phyloP scores from a whole-genome alignment of 2,329 filamentous ascomycete genomes.

The Akanthomyces uredinophilus region DNA sequence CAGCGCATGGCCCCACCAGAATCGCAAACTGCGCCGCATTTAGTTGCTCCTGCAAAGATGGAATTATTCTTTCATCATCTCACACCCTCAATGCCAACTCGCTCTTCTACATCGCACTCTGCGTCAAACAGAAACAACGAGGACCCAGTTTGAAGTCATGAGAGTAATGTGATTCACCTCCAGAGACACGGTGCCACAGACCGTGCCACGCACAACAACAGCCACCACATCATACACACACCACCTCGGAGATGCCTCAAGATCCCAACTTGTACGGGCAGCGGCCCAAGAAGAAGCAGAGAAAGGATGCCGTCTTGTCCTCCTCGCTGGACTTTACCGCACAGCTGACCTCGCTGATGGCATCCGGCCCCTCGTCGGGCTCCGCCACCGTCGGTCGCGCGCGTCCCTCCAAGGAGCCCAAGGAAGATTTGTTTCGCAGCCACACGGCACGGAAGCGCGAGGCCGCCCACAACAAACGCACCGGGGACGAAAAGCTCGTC shows the following conservation, averaged over 20 bases:
- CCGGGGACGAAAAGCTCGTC: constrained; percentile 47
- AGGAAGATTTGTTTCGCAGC: constrained; percentile 41
- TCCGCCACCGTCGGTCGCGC: constrained; percentile 32
- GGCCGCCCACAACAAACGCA: constrained; percentile 26
- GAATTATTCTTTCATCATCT: not conserved
- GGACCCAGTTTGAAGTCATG: not conserved
- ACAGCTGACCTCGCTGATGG: constrained; percentile 77
- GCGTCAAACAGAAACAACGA: not conserved
- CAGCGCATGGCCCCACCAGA: no score
- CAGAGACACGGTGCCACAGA: not conserved
- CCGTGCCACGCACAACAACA: not conserved
- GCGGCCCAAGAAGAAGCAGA: constrained; percentile 62
- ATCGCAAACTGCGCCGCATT: no score
- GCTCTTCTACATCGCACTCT: not conserved
- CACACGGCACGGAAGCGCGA: constrained; percentile 21
- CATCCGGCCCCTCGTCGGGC: constrained; percentile 36
- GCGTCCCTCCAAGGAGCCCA: constrained; percentile 43
- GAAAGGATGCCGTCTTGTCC: constrained; percentile 65
- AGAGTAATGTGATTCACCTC: not conserved
- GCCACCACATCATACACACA: not conserved
- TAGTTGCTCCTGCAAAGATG: no score
- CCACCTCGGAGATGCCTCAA: constrained; percentile 39
- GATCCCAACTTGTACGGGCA: constrained; percentile 74
- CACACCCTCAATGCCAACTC: not conserved
- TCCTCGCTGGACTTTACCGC: constrained; percentile 81